Percentiles rank a stretch among this genome's conserved stretches.
Conservation (phyloP, 495 filamentous ascomycete species). For the Polyplosphaeria fusca region DNA sequence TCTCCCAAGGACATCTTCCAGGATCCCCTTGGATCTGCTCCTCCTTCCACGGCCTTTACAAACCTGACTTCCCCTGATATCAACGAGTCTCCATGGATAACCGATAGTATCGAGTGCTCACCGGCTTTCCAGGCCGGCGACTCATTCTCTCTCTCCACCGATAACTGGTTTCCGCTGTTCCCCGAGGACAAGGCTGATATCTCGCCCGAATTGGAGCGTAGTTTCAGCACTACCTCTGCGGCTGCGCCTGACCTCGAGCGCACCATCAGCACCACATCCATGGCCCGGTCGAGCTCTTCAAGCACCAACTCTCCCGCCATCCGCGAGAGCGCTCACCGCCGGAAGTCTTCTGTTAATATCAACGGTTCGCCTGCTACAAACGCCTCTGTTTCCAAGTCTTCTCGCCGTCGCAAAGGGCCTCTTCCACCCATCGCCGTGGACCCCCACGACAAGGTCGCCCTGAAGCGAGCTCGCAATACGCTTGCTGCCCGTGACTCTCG, state of each 20-base stretch:
- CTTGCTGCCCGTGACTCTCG: constrained; percentile 93
- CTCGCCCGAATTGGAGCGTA: constrained; percentile 24
- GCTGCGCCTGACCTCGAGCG: constrained; percentile 31
- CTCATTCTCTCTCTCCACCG: constrained; percentile 37
- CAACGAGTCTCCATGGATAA: constrained; percentile 55
- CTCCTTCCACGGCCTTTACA: constrained; percentile 79
- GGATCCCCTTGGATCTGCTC: constrained; percentile 66
- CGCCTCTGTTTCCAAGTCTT: constrained; percentile 63
- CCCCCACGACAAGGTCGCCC: constrained; percentile 63
- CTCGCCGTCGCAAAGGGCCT: constrained; percentile 71
- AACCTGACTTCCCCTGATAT: constrained; percentile 76
- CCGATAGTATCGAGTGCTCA: constrained; percentile 72
- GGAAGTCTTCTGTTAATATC: constrained; percentile 39
- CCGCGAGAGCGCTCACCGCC: constrained; percentile 43
- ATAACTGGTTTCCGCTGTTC: constrained; percentile 67
- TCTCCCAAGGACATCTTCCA: constrained; percentile 82
- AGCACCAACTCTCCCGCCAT: constrained; percentile 30
- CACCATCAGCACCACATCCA: constrained; percentile 37
- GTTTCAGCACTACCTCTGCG: constrained; percentile 39
- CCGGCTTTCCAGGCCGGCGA: constrained; percentile 57
- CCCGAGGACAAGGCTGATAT: constrained; percentile 45
- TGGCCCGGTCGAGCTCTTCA: constrained; percentile 36
- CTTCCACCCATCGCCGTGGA: constrained; percentile 78
- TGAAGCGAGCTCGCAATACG: constrained; percentile 95
- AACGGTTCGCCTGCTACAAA: constrained; percentile 47